Percentiles rank a stretch among this genome's conserved stretches.
These are phyloP conservation scores for Aspergillus sp. DNA, from an alignment of 2,329 filamentous ascomycete species.

Conservation along the genomic window DNA sequence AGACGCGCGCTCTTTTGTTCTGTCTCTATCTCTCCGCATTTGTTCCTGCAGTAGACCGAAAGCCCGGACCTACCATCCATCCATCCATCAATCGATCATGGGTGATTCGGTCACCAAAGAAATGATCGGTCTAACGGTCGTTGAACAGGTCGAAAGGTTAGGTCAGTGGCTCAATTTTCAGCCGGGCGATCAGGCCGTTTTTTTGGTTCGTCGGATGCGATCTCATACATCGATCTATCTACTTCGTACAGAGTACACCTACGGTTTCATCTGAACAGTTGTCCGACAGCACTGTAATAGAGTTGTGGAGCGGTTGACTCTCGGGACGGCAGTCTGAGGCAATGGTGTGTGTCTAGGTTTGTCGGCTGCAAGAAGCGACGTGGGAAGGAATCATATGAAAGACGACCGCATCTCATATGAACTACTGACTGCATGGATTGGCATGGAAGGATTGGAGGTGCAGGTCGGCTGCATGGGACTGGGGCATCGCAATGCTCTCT, in stretches of 20 bases:
- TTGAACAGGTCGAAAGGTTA: conserved; percentile 22
- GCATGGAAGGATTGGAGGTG: neutral
- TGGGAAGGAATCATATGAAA: neutral
- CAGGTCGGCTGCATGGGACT: neutral
- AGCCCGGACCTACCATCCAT: conserved; percentile 2
- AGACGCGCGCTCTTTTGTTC: neutral
- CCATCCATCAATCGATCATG: neutral
- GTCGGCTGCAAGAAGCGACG: neutral
- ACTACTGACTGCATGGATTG: neutral
- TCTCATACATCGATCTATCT: no score
- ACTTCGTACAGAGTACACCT: no score
- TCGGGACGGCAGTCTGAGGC: no score
- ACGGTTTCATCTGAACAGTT: no score
- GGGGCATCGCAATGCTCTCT: neutral
- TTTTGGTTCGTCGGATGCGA: neutral
- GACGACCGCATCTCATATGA: neutral
- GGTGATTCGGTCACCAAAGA: no score
- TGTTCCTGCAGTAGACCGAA: conserved; percentile 39
- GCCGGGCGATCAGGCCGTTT: conserved; percentile 1
- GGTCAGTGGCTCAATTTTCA: conserved; percentile 8
- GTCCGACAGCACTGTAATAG: no score
- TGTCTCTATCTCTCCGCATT: conserved; percentile 26
- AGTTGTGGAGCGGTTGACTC: no score
- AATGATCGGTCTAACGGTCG: conserved; percentile 19
- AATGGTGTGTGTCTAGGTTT: neutral